Evolutionary conservation across 2,329 filamentous ascomycete species (phyloP).

Genomic region (Pleomassaria siparia): DNA sequence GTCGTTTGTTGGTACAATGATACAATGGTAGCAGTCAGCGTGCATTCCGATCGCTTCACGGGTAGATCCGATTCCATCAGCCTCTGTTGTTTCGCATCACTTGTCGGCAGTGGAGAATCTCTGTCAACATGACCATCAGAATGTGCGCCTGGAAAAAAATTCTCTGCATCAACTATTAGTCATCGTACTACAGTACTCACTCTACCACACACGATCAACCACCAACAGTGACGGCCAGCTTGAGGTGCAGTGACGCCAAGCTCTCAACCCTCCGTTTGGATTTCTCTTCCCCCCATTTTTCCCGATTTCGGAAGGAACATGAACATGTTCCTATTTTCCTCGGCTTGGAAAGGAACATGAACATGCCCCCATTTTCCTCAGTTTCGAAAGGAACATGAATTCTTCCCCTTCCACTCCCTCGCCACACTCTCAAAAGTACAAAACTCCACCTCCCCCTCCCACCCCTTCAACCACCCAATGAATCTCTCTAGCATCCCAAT

Average conservation of each 20-base stretch:
- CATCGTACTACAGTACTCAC: neutral
- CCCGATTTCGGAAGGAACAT: neutral
- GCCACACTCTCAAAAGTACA: constrained; percentile 49
- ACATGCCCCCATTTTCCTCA: neutral
- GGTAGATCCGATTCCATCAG: neutral
- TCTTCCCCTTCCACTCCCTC: constrained; percentile 39
- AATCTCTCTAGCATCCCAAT: constrained; percentile 60
- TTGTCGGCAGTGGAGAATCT: neutral
- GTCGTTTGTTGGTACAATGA: too few relatives aligned
- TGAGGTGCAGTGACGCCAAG: neutral
- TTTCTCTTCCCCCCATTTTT: neutral
- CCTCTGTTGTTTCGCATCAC: neutral
- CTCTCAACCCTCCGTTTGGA: neutral
- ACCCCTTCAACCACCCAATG: constrained; percentile 53
- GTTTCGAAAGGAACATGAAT: constrained; percentile 6
- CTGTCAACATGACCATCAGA: neutral
- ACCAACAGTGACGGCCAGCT: neutral
- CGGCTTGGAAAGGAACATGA: neutral
- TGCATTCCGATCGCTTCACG: neutral
- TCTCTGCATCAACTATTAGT: neutral
- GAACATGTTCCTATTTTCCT: too few relatives aligned
- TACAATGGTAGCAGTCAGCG: too few relatives aligned
- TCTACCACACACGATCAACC: too few relatives aligned
- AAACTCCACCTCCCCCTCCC: constrained; percentile 50
- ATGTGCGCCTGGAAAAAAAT: neutral